phyloP scores from a whole-genome alignment of 306 rosid genomes.

The Luffa acutangula region DNA sequence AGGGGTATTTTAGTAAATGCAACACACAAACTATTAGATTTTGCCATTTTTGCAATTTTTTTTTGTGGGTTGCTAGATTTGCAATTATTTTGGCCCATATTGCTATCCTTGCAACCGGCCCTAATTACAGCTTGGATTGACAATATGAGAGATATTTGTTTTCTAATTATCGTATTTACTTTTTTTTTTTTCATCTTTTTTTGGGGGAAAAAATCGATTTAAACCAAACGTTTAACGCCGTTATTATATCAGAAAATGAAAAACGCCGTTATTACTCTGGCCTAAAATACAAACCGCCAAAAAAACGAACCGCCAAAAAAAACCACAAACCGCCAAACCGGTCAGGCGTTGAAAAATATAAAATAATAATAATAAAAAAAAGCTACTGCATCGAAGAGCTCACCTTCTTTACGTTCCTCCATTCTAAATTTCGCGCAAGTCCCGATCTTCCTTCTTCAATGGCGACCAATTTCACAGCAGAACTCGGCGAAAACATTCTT shows the following conservation, averaged over 20 bases:
- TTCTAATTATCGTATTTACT: too few species aligned
- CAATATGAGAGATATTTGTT: too few species aligned
- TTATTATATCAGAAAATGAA: neutral
- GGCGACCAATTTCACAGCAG: constrained; percentile 38
- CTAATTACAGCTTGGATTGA: too few species aligned
- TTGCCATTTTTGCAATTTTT: too few species aligned
- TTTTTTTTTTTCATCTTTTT: too few species aligned
- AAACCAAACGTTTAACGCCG: neutral
- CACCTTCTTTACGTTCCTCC: neutral
- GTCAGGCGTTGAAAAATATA: neutral
- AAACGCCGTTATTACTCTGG: neutral
- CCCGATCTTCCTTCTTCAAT: constrained; percentile 17
- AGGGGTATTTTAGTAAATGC: too few species aligned
- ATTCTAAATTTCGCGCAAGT: constrained; percentile 13
- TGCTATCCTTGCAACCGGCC: too few species aligned
- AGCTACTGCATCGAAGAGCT: neutral
- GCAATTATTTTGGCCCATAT: too few species aligned
- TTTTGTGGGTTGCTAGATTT: too few species aligned
- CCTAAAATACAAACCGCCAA: neutral
- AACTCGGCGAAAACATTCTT: constrained; percentile 13
- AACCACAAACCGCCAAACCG: neutral
- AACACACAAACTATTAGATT: too few species aligned
- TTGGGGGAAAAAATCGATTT: too few species aligned
- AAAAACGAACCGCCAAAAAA: neutral
- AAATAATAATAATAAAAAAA: neutral